A percentile compares a stretch with the other conserved stretches of the same genome.
phyloP scores from a whole-genome alignment of 2,329 filamentous ascomycete species.

The Phyllosticta citriasiana region DNA sequence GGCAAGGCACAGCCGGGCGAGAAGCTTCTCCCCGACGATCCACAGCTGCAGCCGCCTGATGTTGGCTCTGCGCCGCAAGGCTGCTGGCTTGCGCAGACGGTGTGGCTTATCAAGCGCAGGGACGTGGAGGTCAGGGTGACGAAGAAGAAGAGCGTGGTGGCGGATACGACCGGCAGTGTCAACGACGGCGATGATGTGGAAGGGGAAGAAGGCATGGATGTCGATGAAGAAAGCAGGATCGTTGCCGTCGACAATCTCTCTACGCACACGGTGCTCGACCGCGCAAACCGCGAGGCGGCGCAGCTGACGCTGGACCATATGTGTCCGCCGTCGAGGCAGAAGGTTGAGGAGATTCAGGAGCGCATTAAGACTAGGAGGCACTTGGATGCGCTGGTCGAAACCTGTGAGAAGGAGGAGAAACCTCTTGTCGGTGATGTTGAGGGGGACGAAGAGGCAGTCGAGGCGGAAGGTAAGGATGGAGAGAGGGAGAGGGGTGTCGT shows the following conservation, averaged over 20 bases:
- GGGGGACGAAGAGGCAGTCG: not conserved
- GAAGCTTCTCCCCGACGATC: not conserved
- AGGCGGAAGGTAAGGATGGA: not conserved
- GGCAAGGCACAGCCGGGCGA: not conserved
- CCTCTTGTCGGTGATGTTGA: not conserved
- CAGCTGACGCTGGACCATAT: not conserved
- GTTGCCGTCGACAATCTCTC: not conserved
- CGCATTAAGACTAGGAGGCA: not conserved
- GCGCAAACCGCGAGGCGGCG: not conserved
- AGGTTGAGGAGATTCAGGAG: not conserved
- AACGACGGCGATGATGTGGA: not conserved
- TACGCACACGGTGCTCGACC: conserved; percentile 1
- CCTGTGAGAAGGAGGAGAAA: not conserved
- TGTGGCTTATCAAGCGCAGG: not conserved
- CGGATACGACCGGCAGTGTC: not conserved
- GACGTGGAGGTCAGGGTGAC: not conserved
- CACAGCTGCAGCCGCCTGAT: not conserved
- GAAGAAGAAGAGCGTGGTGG: not conserved
- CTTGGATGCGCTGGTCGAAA: not conserved
- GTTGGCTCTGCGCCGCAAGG: not conserved
- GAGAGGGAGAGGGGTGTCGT: not conserved
- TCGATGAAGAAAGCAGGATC: not conserved
- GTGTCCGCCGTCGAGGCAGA: not conserved
- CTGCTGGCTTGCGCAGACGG: not conserved
- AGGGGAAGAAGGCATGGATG: not conserved